Evolutionary conservation across 257 asterid genomes (phyloP), one percentile per base, ranked within the genome.

Genomic region (Penstemon barbatus): DNA sequence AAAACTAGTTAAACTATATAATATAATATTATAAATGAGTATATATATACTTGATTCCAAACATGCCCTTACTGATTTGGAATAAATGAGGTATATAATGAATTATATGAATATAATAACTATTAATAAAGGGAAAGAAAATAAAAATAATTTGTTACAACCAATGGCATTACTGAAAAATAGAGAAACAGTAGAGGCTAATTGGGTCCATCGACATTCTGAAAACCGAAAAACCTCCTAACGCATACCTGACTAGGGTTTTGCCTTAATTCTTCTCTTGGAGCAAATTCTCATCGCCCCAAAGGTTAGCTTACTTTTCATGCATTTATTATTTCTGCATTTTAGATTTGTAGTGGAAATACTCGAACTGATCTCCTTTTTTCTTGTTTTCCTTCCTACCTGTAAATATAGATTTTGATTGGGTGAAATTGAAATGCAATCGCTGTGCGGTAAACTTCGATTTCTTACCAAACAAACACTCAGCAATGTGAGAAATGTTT

Each of bases 381-480:
- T 19, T 13, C 33, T 0, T 0, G 8, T 37, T 48, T 37, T 61
- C 46, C 44, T 10, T 25, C 33, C 33, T 25, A 25, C 33, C 52
- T 42, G 41, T 53, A 73, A 70, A 43, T 51, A 41, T 61, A 81
- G 75, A 73, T 70, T 57, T 33, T 65, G 76, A 65, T 68, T 69
- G 62, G 65, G 70, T 43, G 70, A 66, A 63, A 45, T 10, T 45
- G 75, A 72, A 73, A 86, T 86, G 89, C 89, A 80, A 48, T 83
- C 93, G 42, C 59, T 84, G 13, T 77, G 56, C 68, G 81, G 88
- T 7, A 82, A 78, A 64, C 68, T 82, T 42, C 82, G 83, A 18
- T 61, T 70, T 13, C 68, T 75, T 19, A 57, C 83, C 66, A 84
- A 75, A 68, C 84, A 70, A 60, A 46, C 82, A 4, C 38, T 74